phyloP scores from a whole-genome alignment of 2,329 filamentous ascomycete species.

The Drechslerella dactyloides region DNA sequence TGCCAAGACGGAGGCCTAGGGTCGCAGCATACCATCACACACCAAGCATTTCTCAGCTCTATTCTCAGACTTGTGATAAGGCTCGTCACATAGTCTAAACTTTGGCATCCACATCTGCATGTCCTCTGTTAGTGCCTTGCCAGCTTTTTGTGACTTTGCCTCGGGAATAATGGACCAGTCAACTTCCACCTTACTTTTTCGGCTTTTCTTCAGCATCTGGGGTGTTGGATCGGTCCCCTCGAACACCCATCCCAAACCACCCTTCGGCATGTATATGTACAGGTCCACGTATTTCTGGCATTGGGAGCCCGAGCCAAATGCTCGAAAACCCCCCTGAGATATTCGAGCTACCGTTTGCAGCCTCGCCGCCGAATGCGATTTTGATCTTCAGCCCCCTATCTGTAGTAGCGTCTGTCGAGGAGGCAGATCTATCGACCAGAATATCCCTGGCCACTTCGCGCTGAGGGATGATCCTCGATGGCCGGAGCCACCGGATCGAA shows the following conservation, averaged over 20 bases:
- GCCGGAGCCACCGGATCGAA: not conserved
- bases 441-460: not conserved
- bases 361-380: not conserved
- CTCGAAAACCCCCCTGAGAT: not conserved
- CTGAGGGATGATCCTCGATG: not conserved
- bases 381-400: not conserved
- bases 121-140: constrained; percentile 24
- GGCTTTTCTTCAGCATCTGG: not conserved
- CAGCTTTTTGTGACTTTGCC: constrained; percentile 19
- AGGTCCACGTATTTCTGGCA: not conserved
- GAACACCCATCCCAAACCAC: not conserved
- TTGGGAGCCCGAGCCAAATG: not conserved
- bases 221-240: not conserved
- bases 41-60: constrained; percentile 21
- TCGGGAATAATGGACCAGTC: constrained; percentile 29
- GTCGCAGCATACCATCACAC: constrained; percentile 2
- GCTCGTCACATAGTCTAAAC: not conserved
- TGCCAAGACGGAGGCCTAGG: constrained; percentile 30
- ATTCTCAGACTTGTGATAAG: constrained; percentile 12
- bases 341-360: not conserved
- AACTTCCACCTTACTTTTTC: constrained; percentile 31
- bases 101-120: constrained; percentile 10
- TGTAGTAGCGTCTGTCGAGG: not conserved
- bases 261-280: not conserved
- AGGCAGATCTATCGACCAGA: not conserved